Evolutionary conservation across 2,329 filamentous ascomycete genomes (phyloP), one percentile per base, ranked within the genome.

Genomic region (Zelopaecilomyces penicillatus): DNA sequence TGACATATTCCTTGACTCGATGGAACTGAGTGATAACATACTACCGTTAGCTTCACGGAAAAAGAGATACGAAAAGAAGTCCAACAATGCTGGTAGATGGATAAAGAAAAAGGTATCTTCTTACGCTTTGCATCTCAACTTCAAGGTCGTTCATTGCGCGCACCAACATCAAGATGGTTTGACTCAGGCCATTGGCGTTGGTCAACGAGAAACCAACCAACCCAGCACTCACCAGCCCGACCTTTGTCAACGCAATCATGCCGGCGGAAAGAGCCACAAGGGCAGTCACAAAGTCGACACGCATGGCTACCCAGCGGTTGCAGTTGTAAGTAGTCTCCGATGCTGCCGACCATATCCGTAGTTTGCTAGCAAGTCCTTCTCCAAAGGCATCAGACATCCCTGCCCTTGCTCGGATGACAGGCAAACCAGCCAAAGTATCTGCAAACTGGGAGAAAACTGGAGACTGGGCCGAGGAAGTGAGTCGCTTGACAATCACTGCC

Each of bases 401-500:
- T 7, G 61, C 60, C 9, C 72, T 63, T 2, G 73, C 74, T 3
- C 76, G 72, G 46, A 80, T 76, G 10, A 76, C 61, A 5, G 70
- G 57, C 30, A 76, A 59, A 0, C 74, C 74, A 4, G 71, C 65
- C 1, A 76, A 59, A 1, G 70, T 75, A 43, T 76, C 74, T 2
- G 71, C 68, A 47, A 78, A 78, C 45, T 77, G 75, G 1, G 74
- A 73, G 52, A 78, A 78, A 2, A 80, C 66, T 9, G 76, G 76
- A 1, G 74, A 76, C 46, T 71, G 69, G 1, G 70, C 61, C 6
- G 69, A 67, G 0, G 71, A 72, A 5, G 63, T 58, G 3, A 74
- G 61, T 4, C 69, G 60, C 52, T 72, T 72, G 40, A 74, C 59
- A 5, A 69, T 64, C 26, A 74, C 64, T 5, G 68, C 70, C 2